These are phyloP conservation scores for Ligustrum vulgare DNA, from an alignment of 257 asterid species.

Conservation along the genomic window DNA sequence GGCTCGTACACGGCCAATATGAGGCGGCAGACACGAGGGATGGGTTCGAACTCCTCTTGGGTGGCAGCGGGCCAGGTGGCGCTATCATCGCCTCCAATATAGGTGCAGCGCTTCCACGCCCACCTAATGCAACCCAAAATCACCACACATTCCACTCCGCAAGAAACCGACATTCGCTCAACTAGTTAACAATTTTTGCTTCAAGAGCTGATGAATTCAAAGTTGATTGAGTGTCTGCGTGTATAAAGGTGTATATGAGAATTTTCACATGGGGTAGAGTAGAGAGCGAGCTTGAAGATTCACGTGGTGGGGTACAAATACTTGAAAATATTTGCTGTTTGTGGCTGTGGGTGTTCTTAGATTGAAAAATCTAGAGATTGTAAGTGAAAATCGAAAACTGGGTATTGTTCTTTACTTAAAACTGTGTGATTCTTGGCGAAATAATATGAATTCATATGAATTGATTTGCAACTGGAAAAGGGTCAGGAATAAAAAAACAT, in stretches of 20 bases:
- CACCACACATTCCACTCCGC: conserved; percentile 77
- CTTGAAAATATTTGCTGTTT: conserved; percentile 17
- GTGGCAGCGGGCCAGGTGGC: conserved; percentile 78
- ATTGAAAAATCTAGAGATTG: conserved; percentile 14
- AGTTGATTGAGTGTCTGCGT: not conserved
- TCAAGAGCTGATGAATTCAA: not conserved
- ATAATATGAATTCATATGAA: not conserved
- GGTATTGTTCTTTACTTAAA: conserved; percentile 22
- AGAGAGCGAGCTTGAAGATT: not conserved
- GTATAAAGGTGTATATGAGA: not conserved
- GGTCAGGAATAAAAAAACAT: conserved; percentile 12
- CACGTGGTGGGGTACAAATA: conserved; percentile 28
- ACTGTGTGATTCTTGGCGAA: not conserved
- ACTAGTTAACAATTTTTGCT: conserved; percentile 10
- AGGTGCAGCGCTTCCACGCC: conserved; percentile 98
- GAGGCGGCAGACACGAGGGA: conserved; percentile 80
- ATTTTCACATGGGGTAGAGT: conserved; percentile 17
- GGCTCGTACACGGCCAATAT: conserved; percentile 86
- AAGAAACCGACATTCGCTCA: conserved; percentile 59
- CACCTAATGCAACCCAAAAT: conserved; percentile 80
- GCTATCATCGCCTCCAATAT: conserved; percentile 90
- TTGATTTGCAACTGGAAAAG: conserved; percentile 3
- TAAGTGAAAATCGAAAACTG: conserved; percentile 13
- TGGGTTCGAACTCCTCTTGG: conserved; percentile 66
- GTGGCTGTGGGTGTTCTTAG: conserved; percentile 16